Evolutionary conservation across 371 early-diverging fungal genomes (phyloP).

Genomic region (Actinomucor elegans): DNA sequence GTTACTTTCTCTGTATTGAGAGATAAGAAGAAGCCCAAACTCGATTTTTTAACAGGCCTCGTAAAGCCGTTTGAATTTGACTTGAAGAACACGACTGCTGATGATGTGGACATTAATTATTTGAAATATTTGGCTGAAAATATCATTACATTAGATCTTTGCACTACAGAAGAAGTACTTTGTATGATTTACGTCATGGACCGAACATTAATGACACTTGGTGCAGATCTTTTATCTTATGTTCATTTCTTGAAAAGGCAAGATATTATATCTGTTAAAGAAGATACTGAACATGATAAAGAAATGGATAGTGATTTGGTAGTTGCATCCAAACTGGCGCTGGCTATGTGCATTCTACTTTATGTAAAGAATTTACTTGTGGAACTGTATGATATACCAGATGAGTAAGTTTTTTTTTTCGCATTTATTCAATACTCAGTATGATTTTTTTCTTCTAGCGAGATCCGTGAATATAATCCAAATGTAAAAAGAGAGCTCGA

Average conservation of each 20-base stretch:
- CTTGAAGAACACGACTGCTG: constrained; percentile 18
- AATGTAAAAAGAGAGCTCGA: constrained; percentile 4
- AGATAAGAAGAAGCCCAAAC: constrained; percentile 65
- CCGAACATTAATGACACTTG: constrained; percentile 68
- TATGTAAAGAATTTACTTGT: constrained; percentile 61
- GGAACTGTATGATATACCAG: constrained; percentile 61
- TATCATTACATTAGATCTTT: constrained; percentile 71
- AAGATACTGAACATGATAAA: constrained; percentile 2
- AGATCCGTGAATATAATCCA: constrained; percentile 19
- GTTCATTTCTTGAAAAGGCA: constrained; percentile 36
- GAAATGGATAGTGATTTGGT: constrained; percentile 17
- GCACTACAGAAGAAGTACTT: constrained; percentile 78
- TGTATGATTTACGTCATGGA: constrained; percentile 67
- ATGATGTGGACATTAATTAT: constrained; percentile 56
- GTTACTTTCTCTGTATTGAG: constrained; percentile 69
- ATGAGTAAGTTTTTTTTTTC: constrained; percentile 43
- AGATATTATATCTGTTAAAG: constrained; percentile 3
- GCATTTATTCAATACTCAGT: too few species aligned
- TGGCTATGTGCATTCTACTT: constrained; percentile 60
- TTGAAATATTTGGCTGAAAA: constrained; percentile 81
- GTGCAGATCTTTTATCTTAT: constrained; percentile 56
- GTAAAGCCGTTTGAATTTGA: constrained; percentile 73
- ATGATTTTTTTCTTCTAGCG: constrained; percentile 3
- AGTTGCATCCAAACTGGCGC: constrained; percentile 35
- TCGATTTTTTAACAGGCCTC: constrained; percentile 69